phyloP scores from a whole-genome alignment of 2,329 filamentous ascomycete genomes.

The Ascochyta fabae region DNA sequence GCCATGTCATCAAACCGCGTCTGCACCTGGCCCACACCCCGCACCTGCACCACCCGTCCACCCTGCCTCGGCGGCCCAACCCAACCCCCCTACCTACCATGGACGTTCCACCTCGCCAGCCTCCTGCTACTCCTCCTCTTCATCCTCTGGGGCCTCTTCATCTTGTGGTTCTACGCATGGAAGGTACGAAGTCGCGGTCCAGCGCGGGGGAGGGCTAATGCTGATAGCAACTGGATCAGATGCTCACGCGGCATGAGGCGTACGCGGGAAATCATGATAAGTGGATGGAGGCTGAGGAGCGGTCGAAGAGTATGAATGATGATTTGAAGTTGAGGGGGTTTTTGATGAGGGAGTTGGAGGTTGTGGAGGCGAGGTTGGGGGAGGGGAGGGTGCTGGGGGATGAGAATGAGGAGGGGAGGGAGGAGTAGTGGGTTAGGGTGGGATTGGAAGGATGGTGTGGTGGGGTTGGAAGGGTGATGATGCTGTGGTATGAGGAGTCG shows the following conservation, averaged over 20 bases:
- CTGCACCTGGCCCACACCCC: no score
- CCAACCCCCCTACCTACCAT: neutral
- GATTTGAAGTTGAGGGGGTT: conserved; percentile 6
- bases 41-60: no score
- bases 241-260: neutral
- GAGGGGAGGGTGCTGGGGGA: neutral
- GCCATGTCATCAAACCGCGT: no score
- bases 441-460: no score
- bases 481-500: neutral
- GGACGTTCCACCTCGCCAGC: neutral
- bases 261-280: neutral
- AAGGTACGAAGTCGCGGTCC: neutral
- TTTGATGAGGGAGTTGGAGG: neutral
- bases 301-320: neutral
- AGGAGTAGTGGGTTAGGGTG: no score
- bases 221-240: neutral
- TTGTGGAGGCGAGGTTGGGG: neutral
- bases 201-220: neutral
- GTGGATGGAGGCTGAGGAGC: neutral
- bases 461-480: no score
- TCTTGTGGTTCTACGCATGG: neutral
- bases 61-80: neutral
- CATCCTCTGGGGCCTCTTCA: neutral
- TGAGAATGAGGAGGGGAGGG: neutral
- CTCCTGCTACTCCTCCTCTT: neutral